Conservation (phyloP, 768 basidiomycete species). For the Hygrocybe coccinea region DNA sequence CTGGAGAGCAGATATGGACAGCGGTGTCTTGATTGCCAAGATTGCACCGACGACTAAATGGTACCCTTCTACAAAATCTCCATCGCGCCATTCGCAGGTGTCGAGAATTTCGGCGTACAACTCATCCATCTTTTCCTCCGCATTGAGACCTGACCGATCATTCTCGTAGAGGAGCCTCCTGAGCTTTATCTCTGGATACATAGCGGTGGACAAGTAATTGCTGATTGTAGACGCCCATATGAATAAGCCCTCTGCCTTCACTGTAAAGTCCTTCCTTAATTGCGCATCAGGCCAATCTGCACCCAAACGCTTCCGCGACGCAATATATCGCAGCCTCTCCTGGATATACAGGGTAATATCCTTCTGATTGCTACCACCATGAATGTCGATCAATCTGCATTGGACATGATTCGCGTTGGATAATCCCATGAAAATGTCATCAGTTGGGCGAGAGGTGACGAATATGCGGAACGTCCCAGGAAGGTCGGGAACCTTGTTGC, state of each 20-base stretch:
- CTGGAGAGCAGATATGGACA: slow-evolving; percentile 1
- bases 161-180: background rate
- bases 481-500: slow-evolving; percentile 14
- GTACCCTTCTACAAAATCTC: slow-evolving; percentile 1
- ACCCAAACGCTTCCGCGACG: slow-evolving; percentile 1
- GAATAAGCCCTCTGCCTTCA: slow-evolving; percentile 19
- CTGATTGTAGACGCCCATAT: slow-evolving; percentile 18
- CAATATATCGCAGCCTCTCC: slow-evolving; percentile 11
- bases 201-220: slow-evolving; percentile 10
- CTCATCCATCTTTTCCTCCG: slow-evolving; percentile 4
- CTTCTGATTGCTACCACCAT: slow-evolving; percentile 8
- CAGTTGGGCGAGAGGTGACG: slow-evolving; percentile 17
- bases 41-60: slow-evolving; percentile 2
- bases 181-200: background rate
- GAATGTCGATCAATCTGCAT: slow-evolving; percentile 8
- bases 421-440: slow-evolving; percentile 8
- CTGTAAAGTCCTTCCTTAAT: background rate
- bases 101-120: slow-evolving; percentile 3
- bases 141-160: background rate
- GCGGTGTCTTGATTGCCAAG: slow-evolving; percentile 6
- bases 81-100: slow-evolving; percentile 3
- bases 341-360: slow-evolving; percentile 17
- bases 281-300: background rate
- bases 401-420: slow-evolving; percentile 2
- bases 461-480: slow-evolving; percentile 17